phyloP scores from a whole-genome alignment of 2,329 filamentous ascomycete genomes.

The Drechslera avenae region DNA sequence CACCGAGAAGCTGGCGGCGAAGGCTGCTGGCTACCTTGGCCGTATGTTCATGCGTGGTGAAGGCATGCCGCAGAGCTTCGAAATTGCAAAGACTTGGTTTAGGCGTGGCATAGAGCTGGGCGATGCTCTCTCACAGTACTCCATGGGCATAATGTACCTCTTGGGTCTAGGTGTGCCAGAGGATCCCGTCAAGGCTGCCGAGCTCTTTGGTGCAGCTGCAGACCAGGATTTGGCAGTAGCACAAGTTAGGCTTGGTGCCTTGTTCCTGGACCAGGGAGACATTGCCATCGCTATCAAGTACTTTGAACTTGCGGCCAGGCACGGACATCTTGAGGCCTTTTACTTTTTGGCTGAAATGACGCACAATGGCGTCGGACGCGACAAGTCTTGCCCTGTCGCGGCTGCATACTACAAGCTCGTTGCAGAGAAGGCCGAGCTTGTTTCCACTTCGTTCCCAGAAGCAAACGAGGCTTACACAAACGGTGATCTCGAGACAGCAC shows the following conservation, averaged over 20 bases:
- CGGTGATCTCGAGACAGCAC: slow-evolving; percentile 78
- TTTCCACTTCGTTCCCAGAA: slow-evolving; percentile 80
- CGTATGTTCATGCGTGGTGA: slow-evolving; percentile 90
- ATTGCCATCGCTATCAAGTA: slow-evolving; percentile 79
- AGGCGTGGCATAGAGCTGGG: slow-evolving; percentile 74
- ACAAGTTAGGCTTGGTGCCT: slow-evolving; percentile 79
- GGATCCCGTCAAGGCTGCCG: slow-evolving; percentile 73
- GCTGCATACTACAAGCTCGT: slow-evolving; percentile 87
- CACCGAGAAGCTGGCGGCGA: slow-evolving; percentile 78
- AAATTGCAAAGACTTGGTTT: slow-evolving; percentile 81
- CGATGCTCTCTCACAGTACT: slow-evolving; percentile 83
- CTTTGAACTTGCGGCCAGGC: slow-evolving; percentile 83
- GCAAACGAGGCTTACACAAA: slow-evolving; percentile 81
- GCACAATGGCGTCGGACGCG: slow-evolving; percentile 77
- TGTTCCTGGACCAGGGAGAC: slow-evolving; percentile 89
- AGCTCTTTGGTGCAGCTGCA: slow-evolving; percentile 77
- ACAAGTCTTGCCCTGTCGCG: slow-evolving; percentile 77
- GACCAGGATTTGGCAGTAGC: slow-evolving; percentile 81
- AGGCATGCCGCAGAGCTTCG: slow-evolving; percentile 77
- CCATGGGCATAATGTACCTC: slow-evolving; percentile 81
- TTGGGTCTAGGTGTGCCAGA: slow-evolving; percentile 74
- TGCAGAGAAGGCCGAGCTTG: slow-evolving; percentile 84
- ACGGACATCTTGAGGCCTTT: slow-evolving; percentile 84
- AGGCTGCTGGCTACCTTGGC: slow-evolving; percentile 84
- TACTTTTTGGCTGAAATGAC: slow-evolving; percentile 92